Evolutionary conservation across 2,329 filamentous ascomycete species (phyloP), one percentile per base, ranked within the genome.

Genomic region (Pseudocercospora ulei): DNA sequence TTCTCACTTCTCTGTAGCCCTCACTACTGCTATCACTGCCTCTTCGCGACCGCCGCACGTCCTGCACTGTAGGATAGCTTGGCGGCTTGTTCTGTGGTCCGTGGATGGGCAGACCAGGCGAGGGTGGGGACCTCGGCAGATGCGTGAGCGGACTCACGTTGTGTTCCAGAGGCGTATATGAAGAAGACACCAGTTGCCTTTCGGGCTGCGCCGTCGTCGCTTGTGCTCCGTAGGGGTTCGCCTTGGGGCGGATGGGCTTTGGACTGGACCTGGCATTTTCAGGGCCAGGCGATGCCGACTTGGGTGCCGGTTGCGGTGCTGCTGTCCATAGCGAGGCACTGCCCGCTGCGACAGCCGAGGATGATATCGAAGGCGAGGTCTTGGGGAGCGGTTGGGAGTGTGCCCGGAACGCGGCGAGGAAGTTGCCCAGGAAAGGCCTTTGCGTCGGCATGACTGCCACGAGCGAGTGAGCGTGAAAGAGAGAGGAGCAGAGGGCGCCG

Each of bases 21-120:
- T 86, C 82, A 37, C 72, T 78, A 47, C 75, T 80, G 60, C 78
- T 83, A 51, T 86, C 81, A 50, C 79, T 84, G 16, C 80, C 82
- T 39, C 82, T 69, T 39, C 80, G 54, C 40, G 61, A 47, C 16
- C 50, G 47, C 26, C 56, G 44, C 9, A 54, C 50, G 16, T 60
- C 56, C 41, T 56, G 53, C 2, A 47, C 46, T 17, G 58, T 56
- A 5, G 58, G 57, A 38, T 58, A 60, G 35, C 35, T 54, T 19
- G 47, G 50, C 14, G 57, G 53, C 26, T 57, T 57, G 41, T 60
- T 60, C 16, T 49, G 53, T 14, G 58, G 58, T 1, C 57, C 57
- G 37, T 60, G 57, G 16, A 56, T 47, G 4, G 58, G 56, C 16
- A 54, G 39, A 8, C 50, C 55, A 11, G 59, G 50, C 9, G 57